Base-by-base conservation (phyloP, 2,329 filamentous ascomycete genomes). In the Fusarium aywerte region DNA sequence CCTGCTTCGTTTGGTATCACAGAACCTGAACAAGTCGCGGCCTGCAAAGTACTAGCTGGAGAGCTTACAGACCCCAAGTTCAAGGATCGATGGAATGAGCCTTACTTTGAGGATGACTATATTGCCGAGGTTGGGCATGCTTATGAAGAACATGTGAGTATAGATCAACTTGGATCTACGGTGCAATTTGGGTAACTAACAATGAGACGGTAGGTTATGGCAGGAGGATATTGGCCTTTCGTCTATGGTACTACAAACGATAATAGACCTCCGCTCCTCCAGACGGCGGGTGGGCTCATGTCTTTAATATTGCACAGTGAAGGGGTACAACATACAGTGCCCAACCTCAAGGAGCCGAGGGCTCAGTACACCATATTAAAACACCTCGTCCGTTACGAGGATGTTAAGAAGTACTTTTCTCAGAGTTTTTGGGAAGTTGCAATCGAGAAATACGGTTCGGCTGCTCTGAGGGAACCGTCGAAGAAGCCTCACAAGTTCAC, bases 341-440 rank as follows among this genome's bases (percentile, higher is more conserved):
- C 53, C 7, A n/a, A 50, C 7, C 33, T 72, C 10, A 11, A 32
- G 3, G 11, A 38, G 11, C 60, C 67, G 8, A 33, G 38, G 9
- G 36, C 42, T 4, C 61, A 53, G 12, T 23, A 39, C 15, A 48
- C 58, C 9, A 23, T 21, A 20, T 50, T 64, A 40, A 49, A 15
- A 11, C 60, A 68, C 18, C 73, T 58, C 25, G 27, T 65, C 5
- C 64, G 60, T 12, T 49, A 69, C 20, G 53, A 56, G 3, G 60
- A 68, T 9, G 39, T 67, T 2, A 40, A 59, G 7, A 65, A 64
- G 11, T 55, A 67, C 33, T 77, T 76, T 47, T 64, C 45, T 0
- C 51, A 71, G 11, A 60, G 58, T 9, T 77, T 75, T 57, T 77
- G 76, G 76, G 40, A 67, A 16, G 60, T 51, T 12, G 54, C 67